phyloP scores from a whole-genome alignment of 1,284 basidiomycete genomes.

The Fomitopsis schrenkii region DNA sequence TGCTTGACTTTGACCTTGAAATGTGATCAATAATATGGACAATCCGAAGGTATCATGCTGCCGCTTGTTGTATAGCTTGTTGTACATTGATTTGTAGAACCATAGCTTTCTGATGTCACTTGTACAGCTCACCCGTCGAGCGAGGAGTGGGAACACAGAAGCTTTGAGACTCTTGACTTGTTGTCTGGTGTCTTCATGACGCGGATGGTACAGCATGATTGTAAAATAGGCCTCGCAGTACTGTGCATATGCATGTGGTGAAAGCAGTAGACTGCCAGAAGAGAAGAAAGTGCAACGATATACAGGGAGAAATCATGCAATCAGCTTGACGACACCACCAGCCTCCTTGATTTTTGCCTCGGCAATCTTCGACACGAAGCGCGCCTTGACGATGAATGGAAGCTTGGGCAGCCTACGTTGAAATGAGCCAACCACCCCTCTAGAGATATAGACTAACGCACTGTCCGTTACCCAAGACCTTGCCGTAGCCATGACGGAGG shows the following conservation, averaged over 20 bases:
- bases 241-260: conserved; percentile 29
- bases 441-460: conserved; percentile 34
- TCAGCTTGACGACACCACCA: conserved; percentile 87
- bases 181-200: not conserved
- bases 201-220: conserved; percentile 21
- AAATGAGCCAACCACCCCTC: not conserved
- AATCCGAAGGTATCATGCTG: not conserved
- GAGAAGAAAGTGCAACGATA: conserved; percentile 16
- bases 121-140: too few species aligned
- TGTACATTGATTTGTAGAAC: not conserved
- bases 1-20: not conserved
- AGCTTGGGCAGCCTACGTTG: conserved; percentile 63
- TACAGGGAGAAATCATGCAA: conserved; percentile 62
- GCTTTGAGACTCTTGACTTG: not conserved
- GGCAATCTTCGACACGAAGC: conserved; percentile 85
- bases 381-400: conserved; percentile 95
- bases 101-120: not conserved
- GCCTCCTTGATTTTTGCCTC: conserved; percentile 91
- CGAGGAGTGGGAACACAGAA: too few species aligned
- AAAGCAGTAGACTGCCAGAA: conserved; percentile 15
- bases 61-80: not conserved
- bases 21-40: not conserved
- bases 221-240: conserved; percentile 26
- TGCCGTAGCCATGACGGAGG: conserved; percentile 82
- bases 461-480: conserved; percentile 88